phyloP scores from a whole-genome alignment of 2,329 filamentous ascomycete species.

The Neonectria punicea region DNA sequence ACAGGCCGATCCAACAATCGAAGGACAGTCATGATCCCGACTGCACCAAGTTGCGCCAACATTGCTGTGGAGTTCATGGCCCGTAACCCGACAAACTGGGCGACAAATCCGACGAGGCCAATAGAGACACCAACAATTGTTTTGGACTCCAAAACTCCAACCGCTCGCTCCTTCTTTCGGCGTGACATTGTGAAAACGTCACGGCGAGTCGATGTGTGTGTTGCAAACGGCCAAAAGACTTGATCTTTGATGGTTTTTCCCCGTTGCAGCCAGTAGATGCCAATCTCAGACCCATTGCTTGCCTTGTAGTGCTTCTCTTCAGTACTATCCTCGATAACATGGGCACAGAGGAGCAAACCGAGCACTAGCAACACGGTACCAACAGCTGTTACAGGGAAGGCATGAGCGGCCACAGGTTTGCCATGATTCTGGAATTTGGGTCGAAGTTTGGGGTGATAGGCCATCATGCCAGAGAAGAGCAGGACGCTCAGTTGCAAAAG shows the following conservation, averaged over 20 bases:
- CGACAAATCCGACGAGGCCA: constrained; percentile 39
- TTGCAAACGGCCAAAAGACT: background rate
- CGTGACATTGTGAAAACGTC: background rate
- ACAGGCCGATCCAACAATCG: constrained; percentile 40
- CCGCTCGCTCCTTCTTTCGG: background rate
- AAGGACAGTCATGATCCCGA: constrained; percentile 38
- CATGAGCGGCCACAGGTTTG: accelerated
- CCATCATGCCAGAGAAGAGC: background rate
- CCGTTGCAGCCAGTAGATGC: background rate
- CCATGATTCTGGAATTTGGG: background rate
- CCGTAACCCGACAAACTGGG: constrained; percentile 44
- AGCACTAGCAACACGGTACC: background rate
- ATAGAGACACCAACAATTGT: constrained; percentile 23
- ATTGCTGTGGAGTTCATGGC: constrained; percentile 41
- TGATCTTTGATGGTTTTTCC: background rate
- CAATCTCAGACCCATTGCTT: no score
- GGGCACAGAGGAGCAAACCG: constrained; percentile 1
- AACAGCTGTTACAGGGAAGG: background rate
- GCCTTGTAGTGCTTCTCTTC: background rate
- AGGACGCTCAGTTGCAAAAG: background rate
- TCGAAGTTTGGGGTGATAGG: background rate
- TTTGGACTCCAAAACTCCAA: background rate
- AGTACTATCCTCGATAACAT: background rate
- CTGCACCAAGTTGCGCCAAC: constrained; percentile 39
- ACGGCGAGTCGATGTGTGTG: no score